Evolutionary conservation across 305 asterid species (phyloP), one percentile per base, ranked within the genome.

Genomic region (Caryopteris hybrid): DNA sequence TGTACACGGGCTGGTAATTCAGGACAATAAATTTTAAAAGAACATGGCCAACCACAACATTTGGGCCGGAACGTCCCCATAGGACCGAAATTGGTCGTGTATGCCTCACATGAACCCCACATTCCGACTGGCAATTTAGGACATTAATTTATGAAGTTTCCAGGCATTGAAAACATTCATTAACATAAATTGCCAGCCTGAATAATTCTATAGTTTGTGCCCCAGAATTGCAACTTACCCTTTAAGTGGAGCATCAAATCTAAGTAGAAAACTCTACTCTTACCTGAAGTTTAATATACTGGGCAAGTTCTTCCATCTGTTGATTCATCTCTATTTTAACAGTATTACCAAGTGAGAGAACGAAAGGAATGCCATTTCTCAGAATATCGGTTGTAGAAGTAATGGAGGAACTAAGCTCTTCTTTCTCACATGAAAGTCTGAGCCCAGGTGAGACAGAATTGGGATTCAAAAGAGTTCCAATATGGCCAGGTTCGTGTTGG

Each of bases 281-380:
- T 73, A 86, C 93, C 90, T 82, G 87, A 71, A 75, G 81, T 72
- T 75, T 81, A 43, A 84, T 75, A 68, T 73, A 82, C 41, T 58
- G 76, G 21, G 77, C 79, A 31, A 84, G 64, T 65, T 82, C 90
- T 68, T 77, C 78, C 48, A 76, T 82, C 65, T 78, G 90, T 48
- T 70, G 72, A 46, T 82, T 81, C 6, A 80, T 65, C 76, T 86
- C 90, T 60, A 61, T 45, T 75, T 74, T 71, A 54, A 84, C 65
- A 50, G 77, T 27, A 46, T 66, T 72, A 59, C 71, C 76, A 3
- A 81, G 76, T 20, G 81, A 71, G 16, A 51, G 71, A 58, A 65
- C 58, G 38, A 61, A 72, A 27, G 79, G 76, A 38, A 56, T 12
- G n/a, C 54, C 27, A 2, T 71, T 74, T 50, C 50, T 74, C 71